Percentiles rank a stretch among this genome's conserved stretches.
Evolutionary conservation across 1,284 basidiomycete genomes (phyloP).

Genomic region (Malassezia japonica): DNA sequence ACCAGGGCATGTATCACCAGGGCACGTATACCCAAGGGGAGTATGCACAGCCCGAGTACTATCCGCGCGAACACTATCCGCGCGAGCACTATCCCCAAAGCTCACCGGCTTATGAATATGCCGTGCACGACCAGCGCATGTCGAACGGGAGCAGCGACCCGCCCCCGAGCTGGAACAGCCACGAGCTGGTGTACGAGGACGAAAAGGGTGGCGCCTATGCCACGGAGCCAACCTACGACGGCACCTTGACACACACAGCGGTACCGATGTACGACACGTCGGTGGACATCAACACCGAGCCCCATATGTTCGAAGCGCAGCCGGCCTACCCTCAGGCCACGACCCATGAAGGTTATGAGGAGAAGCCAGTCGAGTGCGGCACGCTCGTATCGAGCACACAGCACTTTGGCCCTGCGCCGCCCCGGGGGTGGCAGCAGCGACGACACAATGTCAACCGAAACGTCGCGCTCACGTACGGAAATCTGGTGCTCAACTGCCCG

Average conservation of each 20-base stretch:
- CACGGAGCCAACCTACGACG: background rate
- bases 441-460: slow-evolving; percentile 49
- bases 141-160: background rate
- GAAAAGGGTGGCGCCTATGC: background rate
- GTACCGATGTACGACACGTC: no score
- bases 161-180: slow-evolving; percentile 1
- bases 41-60: background rate
- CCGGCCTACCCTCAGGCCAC: no score
- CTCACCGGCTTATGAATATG: background rate
- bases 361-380: no score
- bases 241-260: background rate
- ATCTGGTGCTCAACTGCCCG: slow-evolving; percentile 45
- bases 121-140: background rate
- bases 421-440: slow-evolving; percentile 36
- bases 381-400: slow-evolving; percentile 20
- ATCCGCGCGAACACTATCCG: no score
- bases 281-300: no score
- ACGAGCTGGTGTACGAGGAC: background rate
- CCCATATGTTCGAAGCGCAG: no score
- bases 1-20: no score
- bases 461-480: slow-evolving; percentile 46
- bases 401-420: slow-evolving; percentile 44
- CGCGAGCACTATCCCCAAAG: no score
- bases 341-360: no score
- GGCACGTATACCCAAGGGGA: no score